Evolutionary conservation across 495 filamentous ascomycete species (phyloP), one percentile per base, ranked within the genome.

Genomic region (Cercophora newfieldiana): DNA sequence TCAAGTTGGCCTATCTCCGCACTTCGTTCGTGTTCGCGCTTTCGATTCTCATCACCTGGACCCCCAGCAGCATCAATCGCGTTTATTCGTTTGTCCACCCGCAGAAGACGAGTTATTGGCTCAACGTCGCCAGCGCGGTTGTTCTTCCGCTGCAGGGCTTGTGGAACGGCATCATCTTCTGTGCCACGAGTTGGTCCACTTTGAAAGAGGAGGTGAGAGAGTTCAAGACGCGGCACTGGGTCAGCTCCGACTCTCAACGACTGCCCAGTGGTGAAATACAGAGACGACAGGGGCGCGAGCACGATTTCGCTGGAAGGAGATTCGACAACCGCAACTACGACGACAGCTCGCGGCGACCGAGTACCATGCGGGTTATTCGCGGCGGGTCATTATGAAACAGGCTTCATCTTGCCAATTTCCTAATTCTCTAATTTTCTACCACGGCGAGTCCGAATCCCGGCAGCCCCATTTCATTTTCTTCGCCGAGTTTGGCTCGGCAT

Each of bases 91-190:
- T 94, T 8, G 76, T 82, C 3, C 75, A 87, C 68, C 88, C 89
- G 0, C 69, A 81, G 12, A 64, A 79, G 2, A 79, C 85, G 31
- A 85, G 80, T 66, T 96, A 90, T 71, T 80, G 77, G 4, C 82
- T 96, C 21, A 91, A 92, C 69, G 84, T 91, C 37, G 82, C 84
- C 2, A 87, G 88, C 14, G 86, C 88, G 1, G 79, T 93, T 31
- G 91, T 96, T 0, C 79, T 96, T n/a, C 92, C 92, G 0, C 75
- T 93, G 0, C 92, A 96, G 72, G 92, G 92, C 12, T 88, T 94
- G 61, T 94, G 91, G 89, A 96, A 95, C 70, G 86, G 88, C 24
- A 75, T 93, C 22, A 91, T 96, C 53, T 96, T 93, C 74, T 80
- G 89, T 50, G 85, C 85, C 5, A 91, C 90, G 1, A 84, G 72